Evolutionary conservation across 1,139 yeast genomes (phyloP).

Genomic region (Blastobotrys indianensis): DNA sequence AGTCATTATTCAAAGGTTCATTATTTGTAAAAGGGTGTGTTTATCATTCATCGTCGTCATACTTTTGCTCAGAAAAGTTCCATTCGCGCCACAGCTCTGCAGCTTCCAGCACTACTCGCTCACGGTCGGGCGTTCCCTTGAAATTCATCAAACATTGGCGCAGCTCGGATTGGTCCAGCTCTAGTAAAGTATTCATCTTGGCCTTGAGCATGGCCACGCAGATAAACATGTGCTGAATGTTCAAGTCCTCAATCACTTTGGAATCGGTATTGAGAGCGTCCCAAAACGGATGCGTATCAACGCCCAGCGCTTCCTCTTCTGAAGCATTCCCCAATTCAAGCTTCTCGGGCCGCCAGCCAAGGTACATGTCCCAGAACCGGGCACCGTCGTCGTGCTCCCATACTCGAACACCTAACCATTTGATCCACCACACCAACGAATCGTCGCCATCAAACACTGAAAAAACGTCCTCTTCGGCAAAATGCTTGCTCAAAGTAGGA

Average conservation of each 20-base stretch:
- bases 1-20: not conserved
- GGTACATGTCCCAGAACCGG: conserved; percentile 77
- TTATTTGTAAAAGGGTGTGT: conserved; percentile 2
- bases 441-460: conserved; percentile 63
- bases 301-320: conserved; percentile 12
- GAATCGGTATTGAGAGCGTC: conserved; percentile 23
- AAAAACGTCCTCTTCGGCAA: conserved; percentile 75
- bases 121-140: conserved; percentile 49
- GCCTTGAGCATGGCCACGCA: conserved; percentile 76
- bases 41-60: conserved; percentile 8
- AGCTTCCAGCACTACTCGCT: conserved; percentile 66
- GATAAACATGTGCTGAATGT: conserved; percentile 68
- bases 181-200: conserved; percentile 70
- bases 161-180: conserved; percentile 85
- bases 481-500: conserved; percentile 72
- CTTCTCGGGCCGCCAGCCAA: conserved; percentile 59
- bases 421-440: conserved; percentile 94
- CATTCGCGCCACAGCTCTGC: conserved; percentile 88
- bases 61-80: conserved; percentile 47
- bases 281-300: conserved; percentile 35
- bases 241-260: conserved; percentile 60
- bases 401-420: conserved; percentile 85
- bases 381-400: conserved; percentile 81
- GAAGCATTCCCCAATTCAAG: conserved; percentile 12
- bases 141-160: conserved; percentile 65